A percentile compares a stretch with the other conserved stretches of the same genome.
phyloP scores from a whole-genome alignment of 768 basidiomycete genomes.

The Suillus fuscotomentosus region DNA sequence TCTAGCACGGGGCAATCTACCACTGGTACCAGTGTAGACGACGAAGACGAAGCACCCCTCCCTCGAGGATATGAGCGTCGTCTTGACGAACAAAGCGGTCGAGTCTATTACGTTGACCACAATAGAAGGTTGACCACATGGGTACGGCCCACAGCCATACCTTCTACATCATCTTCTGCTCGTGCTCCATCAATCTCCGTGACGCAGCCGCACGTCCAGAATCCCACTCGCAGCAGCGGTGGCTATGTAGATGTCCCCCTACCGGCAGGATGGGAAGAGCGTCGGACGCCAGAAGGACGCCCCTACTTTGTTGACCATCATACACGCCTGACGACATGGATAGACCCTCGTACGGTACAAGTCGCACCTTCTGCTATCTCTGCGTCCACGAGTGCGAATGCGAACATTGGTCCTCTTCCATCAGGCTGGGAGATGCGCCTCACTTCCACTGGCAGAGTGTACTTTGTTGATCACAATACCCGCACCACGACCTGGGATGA shows the following conservation, averaged over 20 bases:
- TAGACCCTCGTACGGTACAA: conserved; percentile 69
- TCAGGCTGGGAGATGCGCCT: conserved; percentile 96
- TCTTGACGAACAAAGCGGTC: conserved; percentile 57
- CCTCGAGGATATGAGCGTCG: conserved; percentile 86
- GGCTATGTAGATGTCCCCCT: conserved; percentile 64
- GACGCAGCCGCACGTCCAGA: conserved; percentile 29
- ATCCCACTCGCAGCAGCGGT: conserved; percentile 14
- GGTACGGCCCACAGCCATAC: conserved; percentile 47
- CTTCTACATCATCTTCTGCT: conserved; percentile 20
- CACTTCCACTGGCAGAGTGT: conserved; percentile 80
- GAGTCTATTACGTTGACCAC: conserved; percentile 89
- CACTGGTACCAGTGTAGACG: conserved; percentile 27
- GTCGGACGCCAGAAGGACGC: conserved; percentile 84
- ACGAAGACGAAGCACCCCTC: conserved; percentile 62
- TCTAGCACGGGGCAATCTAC: conserved; percentile 9
- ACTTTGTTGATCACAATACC: conserved; percentile 92
- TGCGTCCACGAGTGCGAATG: conserved; percentile 43
- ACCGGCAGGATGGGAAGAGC: conserved; percentile 91
- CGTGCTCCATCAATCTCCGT: conserved; percentile 16
- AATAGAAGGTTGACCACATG: conserved; percentile 79
- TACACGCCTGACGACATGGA: conserved; percentile 87
- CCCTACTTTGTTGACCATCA: conserved; percentile 77
- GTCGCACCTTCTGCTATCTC: conserved; percentile 45
- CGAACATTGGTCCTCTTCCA: conserved; percentile 78
- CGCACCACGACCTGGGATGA: conserved; percentile 94